These are phyloP conservation scores for Oemleria cerasiformis DNA, from an alignment of 306 rosid species.

Conservation along the genomic window DNA sequence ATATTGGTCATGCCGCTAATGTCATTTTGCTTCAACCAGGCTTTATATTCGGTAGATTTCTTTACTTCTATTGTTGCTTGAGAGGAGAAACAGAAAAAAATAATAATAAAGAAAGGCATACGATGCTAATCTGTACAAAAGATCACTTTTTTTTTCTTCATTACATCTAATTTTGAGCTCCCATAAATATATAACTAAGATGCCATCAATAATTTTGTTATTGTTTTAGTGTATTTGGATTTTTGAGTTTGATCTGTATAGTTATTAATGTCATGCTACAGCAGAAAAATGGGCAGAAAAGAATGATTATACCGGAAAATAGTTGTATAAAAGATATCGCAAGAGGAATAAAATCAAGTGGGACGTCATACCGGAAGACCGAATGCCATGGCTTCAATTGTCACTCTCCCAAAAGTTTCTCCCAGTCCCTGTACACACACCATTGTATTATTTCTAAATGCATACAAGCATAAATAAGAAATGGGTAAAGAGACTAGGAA, in stretches of 20 bases:
- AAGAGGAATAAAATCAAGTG: constrained; percentile 11
- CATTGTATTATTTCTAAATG: constrained; percentile 19
- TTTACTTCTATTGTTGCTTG: not conserved
- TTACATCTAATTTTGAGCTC: not conserved
- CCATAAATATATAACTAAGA: not conserved
- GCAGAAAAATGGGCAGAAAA: not conserved
- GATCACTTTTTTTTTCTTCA: not conserved
- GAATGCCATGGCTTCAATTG: constrained; percentile 94
- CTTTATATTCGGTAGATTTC: not conserved
- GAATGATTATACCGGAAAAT: not conserved
- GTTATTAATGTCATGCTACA: not conserved
- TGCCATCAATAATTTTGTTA: no score
- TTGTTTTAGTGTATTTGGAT: not conserved
- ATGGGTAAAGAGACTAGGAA: no score
- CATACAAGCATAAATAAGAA: not conserved
- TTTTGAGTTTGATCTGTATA: not conserved
- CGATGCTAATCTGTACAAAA: not conserved
- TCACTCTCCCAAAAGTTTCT: constrained; percentile 93
- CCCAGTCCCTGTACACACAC: constrained; percentile 66
- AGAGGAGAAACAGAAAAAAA: not conserved
- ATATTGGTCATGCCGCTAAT: not conserved
- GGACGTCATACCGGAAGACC: constrained; percentile 82
- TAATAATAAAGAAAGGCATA: not conserved
- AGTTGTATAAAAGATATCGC: not conserved
- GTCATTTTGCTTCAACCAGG: not conserved